Evolutionary conservation across 2,329 filamentous ascomycete species (phyloP), one percentile per base, ranked within the genome.

Genomic region (Chlorencoelia australis): DNA sequence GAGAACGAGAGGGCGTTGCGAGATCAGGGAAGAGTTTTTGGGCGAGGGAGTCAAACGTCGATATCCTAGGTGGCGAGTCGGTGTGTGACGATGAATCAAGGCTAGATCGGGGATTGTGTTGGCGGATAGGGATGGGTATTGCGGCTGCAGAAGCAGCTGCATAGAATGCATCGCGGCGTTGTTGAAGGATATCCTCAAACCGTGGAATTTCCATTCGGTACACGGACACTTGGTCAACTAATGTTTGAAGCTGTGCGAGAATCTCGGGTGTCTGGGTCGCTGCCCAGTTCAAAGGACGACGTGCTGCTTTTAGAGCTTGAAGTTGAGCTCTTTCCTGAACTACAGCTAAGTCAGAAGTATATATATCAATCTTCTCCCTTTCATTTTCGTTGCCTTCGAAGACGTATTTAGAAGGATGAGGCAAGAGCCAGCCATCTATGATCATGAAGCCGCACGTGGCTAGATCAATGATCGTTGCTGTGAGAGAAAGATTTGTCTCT

Each of bases 351-450:
- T 54, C 48, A 15, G 39, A 43, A 9, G 45, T 29, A 17, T 33
- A 25, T 5, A 41, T 33, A 6, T 64, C 66, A 3, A 53, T 66
- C 7, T 65, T 43, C 20, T 63, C 59, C 30, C 26, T 24, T 33
- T 61, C 51, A 15, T 44, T 45, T 15, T 64, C 45, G 19, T 65
- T 59, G 10, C 69, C 67, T 7, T 66, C 64, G 40, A 73, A 82
- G 5, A 64, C 62, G 51, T 78, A 82, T 41, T 65, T 68, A n/a
- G 63, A 66, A 4, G 83, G 82, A 35, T 80, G 75, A 11, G 85
- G 78, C 5, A 89, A 66, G 19, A 96, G 65, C 89, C 91, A 98
- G n/a, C 83, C 82, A 53, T 95, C 86, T 9, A 95, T 69, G 14
- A 79, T 76, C 53, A 94, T 80, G 44, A 84, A 82, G 5, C 86